These are phyloP conservation scores for Arctium minus DNA, from an alignment of 129 eudicot species.

Conservation along the genomic window DNA sequence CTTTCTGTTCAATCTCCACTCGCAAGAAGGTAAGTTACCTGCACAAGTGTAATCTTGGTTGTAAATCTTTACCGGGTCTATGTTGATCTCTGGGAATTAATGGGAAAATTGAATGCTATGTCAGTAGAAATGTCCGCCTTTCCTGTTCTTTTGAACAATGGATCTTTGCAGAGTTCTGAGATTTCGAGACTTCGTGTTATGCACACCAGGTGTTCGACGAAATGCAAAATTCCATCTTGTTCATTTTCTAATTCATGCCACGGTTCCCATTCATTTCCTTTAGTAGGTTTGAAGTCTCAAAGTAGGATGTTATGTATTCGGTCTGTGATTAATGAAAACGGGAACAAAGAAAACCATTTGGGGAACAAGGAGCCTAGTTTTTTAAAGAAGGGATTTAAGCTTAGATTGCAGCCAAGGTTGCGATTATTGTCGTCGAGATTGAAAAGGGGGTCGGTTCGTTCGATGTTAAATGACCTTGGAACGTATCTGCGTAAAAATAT, in stretches of 20 bases:
- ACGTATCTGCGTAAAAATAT: slow-evolving; percentile 59
- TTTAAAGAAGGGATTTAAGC: slow-evolving; percentile 45
- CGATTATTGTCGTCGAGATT: slow-evolving; percentile 50
- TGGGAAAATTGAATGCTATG: slow-evolving; percentile 23
- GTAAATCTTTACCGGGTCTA: slow-evolving; percentile 15
- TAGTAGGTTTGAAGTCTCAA: slow-evolving; percentile 29
- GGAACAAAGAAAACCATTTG: slow-evolving; percentile 31
- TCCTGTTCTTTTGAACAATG: slow-evolving; percentile 52
- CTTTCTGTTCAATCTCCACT: not conserved
- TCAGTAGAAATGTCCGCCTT: slow-evolving; percentile 53
- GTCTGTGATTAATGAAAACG: slow-evolving; percentile 32
- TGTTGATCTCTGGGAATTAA: slow-evolving; percentile 1
- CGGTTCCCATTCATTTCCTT: slow-evolving; percentile 33
- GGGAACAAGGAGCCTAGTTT: slow-evolving; percentile 27
- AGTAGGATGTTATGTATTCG: slow-evolving; percentile 33
- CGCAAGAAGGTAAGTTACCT: slow-evolving; percentile 15
- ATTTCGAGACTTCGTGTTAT: slow-evolving; percentile 31
- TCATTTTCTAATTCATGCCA: slow-evolving; percentile 29
- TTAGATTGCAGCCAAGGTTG: slow-evolving; percentile 75
- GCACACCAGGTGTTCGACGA: slow-evolving; percentile 34
- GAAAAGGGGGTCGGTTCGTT: slow-evolving; percentile 45
- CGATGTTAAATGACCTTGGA: slow-evolving; percentile 49
- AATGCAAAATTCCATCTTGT: slow-evolving; percentile 30
- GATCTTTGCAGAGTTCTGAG: slow-evolving; percentile 33
- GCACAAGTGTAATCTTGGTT: not conserved